Percentiles rank a stretch among this genome's conserved stretches.
phyloP scores from a whole-genome alignment of 805 yeast genomes.

The Starmerella gropengiesseri region DNA sequence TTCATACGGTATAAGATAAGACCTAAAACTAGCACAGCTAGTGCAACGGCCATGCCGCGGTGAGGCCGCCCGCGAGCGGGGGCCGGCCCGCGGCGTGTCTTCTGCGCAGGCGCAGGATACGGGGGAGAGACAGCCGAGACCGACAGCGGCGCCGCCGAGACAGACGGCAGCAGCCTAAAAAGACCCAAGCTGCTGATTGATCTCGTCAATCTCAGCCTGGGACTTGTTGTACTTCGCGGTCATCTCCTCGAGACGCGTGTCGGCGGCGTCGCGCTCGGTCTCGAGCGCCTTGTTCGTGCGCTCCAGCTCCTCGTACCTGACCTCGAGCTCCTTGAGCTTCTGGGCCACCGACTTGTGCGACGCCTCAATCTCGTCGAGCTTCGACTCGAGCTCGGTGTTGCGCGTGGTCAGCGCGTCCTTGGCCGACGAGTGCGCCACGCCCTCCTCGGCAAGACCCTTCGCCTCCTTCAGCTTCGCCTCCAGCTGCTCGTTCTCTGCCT shows the following conservation, averaged over 20 bases:
- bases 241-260: constrained; percentile 81
- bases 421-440: constrained; percentile 74
- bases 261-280: constrained; percentile 82
- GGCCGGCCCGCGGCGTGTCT: too few relatives aligned
- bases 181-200: constrained; percentile 86
- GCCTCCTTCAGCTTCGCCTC: constrained; percentile 64
- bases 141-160: background rate
- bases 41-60: background rate
- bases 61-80: background rate
- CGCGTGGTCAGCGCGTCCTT: constrained; percentile 87
- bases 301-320: constrained; percentile 91
- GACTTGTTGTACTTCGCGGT: constrained; percentile 70
- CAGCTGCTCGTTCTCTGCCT: constrained; percentile 62
- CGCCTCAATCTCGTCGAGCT: constrained; percentile 80
- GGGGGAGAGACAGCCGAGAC: background rate
- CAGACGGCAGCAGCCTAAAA: constrained; percentile 26
- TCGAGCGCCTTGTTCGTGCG: constrained; percentile 88
- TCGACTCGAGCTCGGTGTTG: constrained; percentile 78
- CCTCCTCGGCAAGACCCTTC: constrained; percentile 82
- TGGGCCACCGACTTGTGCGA: constrained; percentile 87
- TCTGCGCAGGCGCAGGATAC: too few relatives aligned
- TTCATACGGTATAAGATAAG: too few relatives aligned
- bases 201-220: constrained; percentile 90
- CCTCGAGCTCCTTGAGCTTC: constrained; percentile 87
- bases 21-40: too few relatives aligned